Percentiles rank a stretch among this genome's conserved stretches.
These are phyloP conservation scores for Ustilago nuda DNA, from an alignment of 1,284 basidiomycete species.

Conservation along the genomic window DNA sequence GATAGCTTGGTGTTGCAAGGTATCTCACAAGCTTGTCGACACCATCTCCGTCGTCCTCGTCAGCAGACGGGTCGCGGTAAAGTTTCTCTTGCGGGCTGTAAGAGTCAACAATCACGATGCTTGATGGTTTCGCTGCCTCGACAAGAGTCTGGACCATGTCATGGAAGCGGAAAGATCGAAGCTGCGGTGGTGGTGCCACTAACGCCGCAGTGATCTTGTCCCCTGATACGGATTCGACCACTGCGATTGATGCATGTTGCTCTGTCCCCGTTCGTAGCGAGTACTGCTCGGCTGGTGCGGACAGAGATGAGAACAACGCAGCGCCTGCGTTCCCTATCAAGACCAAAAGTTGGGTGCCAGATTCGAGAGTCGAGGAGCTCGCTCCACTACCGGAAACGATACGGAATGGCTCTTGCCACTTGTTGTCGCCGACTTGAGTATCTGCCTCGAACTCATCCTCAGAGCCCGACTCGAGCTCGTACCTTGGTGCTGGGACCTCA, in stretches of 20 bases:
- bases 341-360: constrained; percentile 19
- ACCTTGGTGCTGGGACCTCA: constrained; percentile 29
- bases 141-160: constrained; percentile 19
- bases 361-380: neutral
- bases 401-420: constrained; percentile 9
- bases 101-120: constrained; percentile 35
- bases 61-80: constrained; percentile 18
- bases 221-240: constrained; percentile 2
- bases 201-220: constrained; percentile 15
- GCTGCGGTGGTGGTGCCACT: constrained; percentile 16
- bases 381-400: constrained; percentile 2
- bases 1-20: constrained; percentile 21
- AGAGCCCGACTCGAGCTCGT: constrained; percentile 49
- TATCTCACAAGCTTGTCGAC: constrained; percentile 18
- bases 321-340: constrained; percentile 26
- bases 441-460: constrained; percentile 33
- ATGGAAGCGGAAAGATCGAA: constrained; percentile 28
- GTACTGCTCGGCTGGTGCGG: constrained; percentile 14
- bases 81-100: constrained; percentile 38
- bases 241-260: constrained; percentile 27
- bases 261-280: constrained; percentile 16
- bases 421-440: neutral
- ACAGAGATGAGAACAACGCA: constrained; percentile 18
- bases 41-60: constrained; percentile 3
- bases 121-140: constrained; percentile 25